Percentiles rank a stretch among this genome's conserved stretches.
phyloP scores from a whole-genome alignment of 2,329 filamentous ascomycete genomes.

The Orbilia quercus region DNA sequence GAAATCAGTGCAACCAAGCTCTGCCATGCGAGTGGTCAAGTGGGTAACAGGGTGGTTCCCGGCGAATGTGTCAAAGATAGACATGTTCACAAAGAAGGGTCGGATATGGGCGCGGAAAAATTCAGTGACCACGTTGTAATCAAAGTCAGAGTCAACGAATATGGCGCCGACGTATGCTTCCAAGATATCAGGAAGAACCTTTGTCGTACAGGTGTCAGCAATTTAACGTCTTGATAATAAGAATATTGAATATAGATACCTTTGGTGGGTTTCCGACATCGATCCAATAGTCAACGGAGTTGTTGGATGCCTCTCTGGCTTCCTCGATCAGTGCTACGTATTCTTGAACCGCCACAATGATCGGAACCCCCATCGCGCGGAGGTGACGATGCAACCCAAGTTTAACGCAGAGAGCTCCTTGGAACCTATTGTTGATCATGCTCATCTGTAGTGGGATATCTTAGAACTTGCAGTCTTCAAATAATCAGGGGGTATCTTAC shows the following conservation, averaged over 20 bases:
- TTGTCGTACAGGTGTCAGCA: constrained; percentile 29
- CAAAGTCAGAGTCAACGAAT: constrained; percentile 87
- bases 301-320: constrained; percentile 66
- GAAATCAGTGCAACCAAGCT: constrained; percentile 64
- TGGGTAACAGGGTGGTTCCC: constrained; percentile 84
- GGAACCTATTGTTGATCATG: constrained; percentile 97
- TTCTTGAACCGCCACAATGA: constrained; percentile 67
- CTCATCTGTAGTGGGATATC: constrained; percentile 71
- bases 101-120: constrained; percentile 83
- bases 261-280: constrained; percentile 73
- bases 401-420: constrained; percentile 81
- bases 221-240: background rate
- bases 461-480: constrained; percentile 3
- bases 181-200: constrained; percentile 82
- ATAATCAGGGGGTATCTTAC: constrained; percentile 60
- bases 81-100: constrained; percentile 86
- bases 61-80: constrained; percentile 84
- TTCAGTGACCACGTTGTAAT: constrained; percentile 76
- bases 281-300: constrained; percentile 76
- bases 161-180: constrained; percentile 90
- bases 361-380: constrained; percentile 67
- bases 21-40: constrained; percentile 65
- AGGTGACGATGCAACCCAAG: constrained; percentile 82
- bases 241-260: constrained; percentile 50
- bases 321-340: constrained; percentile 72